These are phyloP conservation scores for Acacia crassicarpa DNA, from an alignment of 306 rosid genomes.

Conservation along the genomic window DNA sequence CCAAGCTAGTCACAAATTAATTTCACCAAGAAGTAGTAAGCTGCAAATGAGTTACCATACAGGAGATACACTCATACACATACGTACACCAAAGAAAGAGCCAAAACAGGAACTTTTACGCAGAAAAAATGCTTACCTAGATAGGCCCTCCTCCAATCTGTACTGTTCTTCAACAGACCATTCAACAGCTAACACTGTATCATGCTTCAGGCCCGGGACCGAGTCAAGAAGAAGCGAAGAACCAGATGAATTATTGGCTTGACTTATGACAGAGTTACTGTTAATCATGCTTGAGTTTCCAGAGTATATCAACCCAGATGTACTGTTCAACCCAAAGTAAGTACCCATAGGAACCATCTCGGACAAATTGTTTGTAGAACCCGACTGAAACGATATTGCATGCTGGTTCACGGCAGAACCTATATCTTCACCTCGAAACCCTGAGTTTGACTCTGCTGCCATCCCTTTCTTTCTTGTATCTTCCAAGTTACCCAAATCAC, in stretches of 20 bases:
- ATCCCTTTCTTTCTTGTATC: constrained; percentile 38
- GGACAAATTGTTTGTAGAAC: constrained; percentile 66
- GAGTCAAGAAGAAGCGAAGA: constrained; percentile 81
- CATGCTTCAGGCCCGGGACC: constrained; percentile 88
- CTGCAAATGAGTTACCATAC: constrained; percentile 20
- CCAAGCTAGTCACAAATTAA: neutral
- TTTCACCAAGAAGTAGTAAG: constrained; percentile 4
- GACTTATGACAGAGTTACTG: constrained; percentile 61
- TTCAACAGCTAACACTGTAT: constrained; percentile 88
- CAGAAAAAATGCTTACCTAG: constrained; percentile 58
- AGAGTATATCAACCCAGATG: constrained; percentile 62
- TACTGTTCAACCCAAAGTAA: constrained; percentile 56
- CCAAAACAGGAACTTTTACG: neutral
- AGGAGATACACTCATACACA: constrained; percentile 16
- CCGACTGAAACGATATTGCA: constrained; percentile 87
- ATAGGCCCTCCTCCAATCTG: constrained; percentile 84
- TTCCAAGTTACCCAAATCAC: constrained; percentile 34
- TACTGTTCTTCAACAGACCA: constrained; percentile 94
- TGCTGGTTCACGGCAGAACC: constrained; percentile 64
- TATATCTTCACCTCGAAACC: constrained; percentile 63
- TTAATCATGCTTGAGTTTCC: constrained; percentile 58
- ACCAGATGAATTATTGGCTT: constrained; percentile 52
- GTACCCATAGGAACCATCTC: constrained; percentile 84
- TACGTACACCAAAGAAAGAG: neutral
- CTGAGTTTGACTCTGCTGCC: constrained; percentile 85